Evolutionary conservation across 2,329 filamentous ascomycete genomes (phyloP).

Genomic region (Diaporthe sp.): DNA sequence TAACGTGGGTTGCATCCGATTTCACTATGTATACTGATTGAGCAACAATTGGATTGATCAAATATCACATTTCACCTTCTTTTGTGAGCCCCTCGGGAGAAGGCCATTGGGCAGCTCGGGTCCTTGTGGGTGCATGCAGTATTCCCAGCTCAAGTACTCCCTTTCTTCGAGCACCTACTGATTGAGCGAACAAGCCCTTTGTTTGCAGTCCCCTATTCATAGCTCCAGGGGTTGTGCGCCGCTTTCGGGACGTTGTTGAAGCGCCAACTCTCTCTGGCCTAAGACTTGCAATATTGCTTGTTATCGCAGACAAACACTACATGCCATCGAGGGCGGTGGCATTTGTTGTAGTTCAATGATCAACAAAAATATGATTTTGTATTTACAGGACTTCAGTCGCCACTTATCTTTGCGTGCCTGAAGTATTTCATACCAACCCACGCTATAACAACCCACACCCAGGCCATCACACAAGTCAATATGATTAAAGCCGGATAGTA

Average conservation of each 20-base stretch:
- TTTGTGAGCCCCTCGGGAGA: background rate
- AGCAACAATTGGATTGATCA: background rate
- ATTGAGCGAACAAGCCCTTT: too few species aligned
- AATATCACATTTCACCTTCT: background rate
- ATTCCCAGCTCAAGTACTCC: background rate
- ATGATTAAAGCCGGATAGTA: constrained; percentile 97
- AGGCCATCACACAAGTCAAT: constrained; percentile 93
- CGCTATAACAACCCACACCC: constrained; percentile 97
- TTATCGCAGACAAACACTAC: background rate
- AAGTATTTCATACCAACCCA: constrained; percentile 99
- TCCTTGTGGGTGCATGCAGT: too few species aligned
- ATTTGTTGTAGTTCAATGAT: background rate
- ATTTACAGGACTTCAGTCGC: constrained; percentile 55
- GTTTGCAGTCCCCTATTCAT: too few species aligned
- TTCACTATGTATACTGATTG: background rate
- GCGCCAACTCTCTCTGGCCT: too few species aligned
- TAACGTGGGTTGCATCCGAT: background rate
- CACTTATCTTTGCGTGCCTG: constrained; percentile 89
- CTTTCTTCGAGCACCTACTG: background rate
- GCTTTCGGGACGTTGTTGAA: background rate
- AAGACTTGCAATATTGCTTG: background rate
- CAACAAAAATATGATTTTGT: background rate
- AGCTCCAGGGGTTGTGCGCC: background rate
- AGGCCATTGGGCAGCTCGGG: background rate
- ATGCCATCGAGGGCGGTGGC: background rate